A percentile compares a stretch with the other conserved stretches of the same genome.
phyloP scores from a whole-genome alignment of 345 rosid genomes.

The Moricandia moricandioides region DNA sequence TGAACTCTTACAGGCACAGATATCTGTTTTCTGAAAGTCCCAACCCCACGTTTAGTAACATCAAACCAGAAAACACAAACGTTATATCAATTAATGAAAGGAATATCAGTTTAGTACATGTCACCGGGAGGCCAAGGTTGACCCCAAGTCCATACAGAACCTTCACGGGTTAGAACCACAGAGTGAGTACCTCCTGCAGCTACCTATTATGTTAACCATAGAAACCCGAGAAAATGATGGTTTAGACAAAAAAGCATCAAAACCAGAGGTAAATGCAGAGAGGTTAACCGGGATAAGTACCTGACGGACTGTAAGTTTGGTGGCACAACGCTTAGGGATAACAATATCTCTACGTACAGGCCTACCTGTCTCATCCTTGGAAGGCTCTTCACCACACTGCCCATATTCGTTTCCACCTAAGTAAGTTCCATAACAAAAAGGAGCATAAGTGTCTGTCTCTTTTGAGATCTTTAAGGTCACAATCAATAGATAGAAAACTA shows the following conservation, averaged over 20 bases:
- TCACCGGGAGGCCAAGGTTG: slow-evolving; percentile 99
- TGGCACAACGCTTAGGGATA: slow-evolving; percentile 94
- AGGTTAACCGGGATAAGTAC: slow-evolving; percentile 34
- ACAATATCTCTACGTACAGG: slow-evolving; percentile 83
- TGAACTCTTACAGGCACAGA: slow-evolving; percentile 96
- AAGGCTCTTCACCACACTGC: slow-evolving; percentile 97
- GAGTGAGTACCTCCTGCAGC: slow-evolving; percentile 99
- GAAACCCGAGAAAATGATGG: not conserved
- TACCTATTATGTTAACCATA: slow-evolving; percentile 49
- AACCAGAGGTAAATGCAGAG: not conserved
- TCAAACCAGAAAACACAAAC: not conserved
- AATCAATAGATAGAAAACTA: not conserved
- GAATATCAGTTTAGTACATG: slow-evolving; percentile 52
- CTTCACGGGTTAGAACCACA: slow-evolving; percentile 88
- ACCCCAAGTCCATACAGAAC: slow-evolving; percentile 99
- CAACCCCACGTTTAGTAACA: not conserved
- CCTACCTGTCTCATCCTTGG: slow-evolving; percentile 79
- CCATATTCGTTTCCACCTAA: slow-evolving; percentile 98
- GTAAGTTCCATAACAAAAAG: slow-evolving; percentile 2
- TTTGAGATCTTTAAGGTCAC: not conserved
- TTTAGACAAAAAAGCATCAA: not conserved
- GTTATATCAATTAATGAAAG: not conserved
- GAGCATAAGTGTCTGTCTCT: not conserved
- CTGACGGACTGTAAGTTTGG: slow-evolving; percentile 85
- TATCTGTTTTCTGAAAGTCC: slow-evolving; percentile 74